Conservation (phyloP, 2,329 filamentous ascomycete species). For the Exophiala alcalophila region DNA sequence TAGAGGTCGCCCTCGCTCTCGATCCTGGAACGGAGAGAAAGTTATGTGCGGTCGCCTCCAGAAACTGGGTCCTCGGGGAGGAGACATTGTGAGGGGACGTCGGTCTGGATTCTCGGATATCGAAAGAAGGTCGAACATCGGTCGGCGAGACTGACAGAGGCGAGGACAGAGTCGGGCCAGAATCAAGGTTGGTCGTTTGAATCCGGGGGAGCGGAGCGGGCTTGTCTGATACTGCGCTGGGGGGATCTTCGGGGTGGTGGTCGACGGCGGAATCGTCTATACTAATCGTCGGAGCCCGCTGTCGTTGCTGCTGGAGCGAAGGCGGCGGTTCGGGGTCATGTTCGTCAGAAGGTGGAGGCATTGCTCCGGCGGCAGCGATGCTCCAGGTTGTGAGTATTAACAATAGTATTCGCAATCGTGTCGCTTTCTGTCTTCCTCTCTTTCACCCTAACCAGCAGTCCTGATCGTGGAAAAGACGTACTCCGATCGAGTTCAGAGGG, state of each 20-base stretch:
- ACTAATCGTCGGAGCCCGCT: slow-evolving; percentile 53
- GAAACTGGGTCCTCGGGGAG: slow-evolving; percentile 54
- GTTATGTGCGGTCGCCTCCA: slow-evolving; percentile 51
- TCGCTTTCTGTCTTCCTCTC: no score
- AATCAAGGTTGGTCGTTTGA: slow-evolving; percentile 39
- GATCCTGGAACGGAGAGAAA: slow-evolving; percentile 62
- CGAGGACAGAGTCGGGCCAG: slow-evolving; percentile 34
- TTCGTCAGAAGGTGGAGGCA: slow-evolving; percentile 18
- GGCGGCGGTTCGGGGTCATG: slow-evolving; percentile 17
- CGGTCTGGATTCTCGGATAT: slow-evolving; percentile 60
- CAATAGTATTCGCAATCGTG: background rate
- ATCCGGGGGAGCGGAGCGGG: slow-evolving; percentile 38
- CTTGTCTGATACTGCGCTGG: slow-evolving; percentile 32
- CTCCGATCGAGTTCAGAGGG: no score
- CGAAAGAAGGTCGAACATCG: slow-evolving; percentile 53
- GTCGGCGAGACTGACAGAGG: slow-evolving; percentile 41
- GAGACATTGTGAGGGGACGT: slow-evolving; percentile 67
- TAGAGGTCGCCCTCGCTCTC: slow-evolving; percentile 62
- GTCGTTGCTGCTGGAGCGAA: slow-evolving; percentile 12
- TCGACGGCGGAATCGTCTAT: slow-evolving; percentile 54
- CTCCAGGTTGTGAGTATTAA: slow-evolving; percentile 2
- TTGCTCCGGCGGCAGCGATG: no score
- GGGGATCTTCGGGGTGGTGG: slow-evolving; percentile 9
- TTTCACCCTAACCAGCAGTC: no score
- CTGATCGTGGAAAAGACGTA: no score